These are phyloP conservation scores for Mycena citricolor DNA, from an alignment of 1,284 basidiomycete species.

Conservation along the genomic window DNA sequence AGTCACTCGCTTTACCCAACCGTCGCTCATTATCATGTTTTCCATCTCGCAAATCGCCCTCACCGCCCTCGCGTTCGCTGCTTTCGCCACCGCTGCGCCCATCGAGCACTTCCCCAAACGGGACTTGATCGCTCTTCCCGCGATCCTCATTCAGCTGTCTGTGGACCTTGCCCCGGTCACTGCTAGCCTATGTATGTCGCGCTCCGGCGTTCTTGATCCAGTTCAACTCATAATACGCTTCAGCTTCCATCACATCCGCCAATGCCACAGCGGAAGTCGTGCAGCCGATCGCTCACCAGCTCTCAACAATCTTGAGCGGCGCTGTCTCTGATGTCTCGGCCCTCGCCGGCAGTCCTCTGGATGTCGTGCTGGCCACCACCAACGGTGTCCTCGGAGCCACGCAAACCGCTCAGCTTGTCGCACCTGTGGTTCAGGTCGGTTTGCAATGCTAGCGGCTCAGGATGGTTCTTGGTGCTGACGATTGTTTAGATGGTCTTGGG, in stretches of 20 bases:
- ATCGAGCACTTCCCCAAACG: conserved; percentile 3
- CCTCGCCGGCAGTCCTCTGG: conserved; percentile 1
- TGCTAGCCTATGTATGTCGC: conserved; percentile 10
- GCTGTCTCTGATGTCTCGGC: conserved; percentile 1
- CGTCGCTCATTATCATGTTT: too few relatives aligned
- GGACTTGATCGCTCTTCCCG: conserved; percentile 10
- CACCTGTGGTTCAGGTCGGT: conserved; percentile 2
- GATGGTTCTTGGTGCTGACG: background rate
- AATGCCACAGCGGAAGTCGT: conserved; percentile 1
- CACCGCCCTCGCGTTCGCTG: conserved; percentile 17
- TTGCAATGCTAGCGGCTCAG: background rate
- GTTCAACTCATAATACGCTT: background rate
- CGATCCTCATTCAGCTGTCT: conserved; percentile 8
- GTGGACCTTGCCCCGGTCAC: conserved; percentile 15
- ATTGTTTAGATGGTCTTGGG: background rate
- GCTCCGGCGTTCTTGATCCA: too few relatives aligned
- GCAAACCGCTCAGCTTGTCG: background rate
- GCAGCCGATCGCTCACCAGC: background rate
- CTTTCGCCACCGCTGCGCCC: conserved; percentile 14
- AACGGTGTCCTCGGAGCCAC: conserved; percentile 1
- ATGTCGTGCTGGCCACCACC: background rate
- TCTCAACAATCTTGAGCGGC: background rate
- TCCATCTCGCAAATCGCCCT: conserved; percentile 19
- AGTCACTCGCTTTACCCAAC: too few relatives aligned
- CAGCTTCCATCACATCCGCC: conserved; percentile 8